Percentiles rank a stretch among this genome's conserved stretches.
Evolutionary conservation across 2,329 filamentous ascomycete genomes (phyloP).

Genomic region (Pleurostoma richardsiae): DNA sequence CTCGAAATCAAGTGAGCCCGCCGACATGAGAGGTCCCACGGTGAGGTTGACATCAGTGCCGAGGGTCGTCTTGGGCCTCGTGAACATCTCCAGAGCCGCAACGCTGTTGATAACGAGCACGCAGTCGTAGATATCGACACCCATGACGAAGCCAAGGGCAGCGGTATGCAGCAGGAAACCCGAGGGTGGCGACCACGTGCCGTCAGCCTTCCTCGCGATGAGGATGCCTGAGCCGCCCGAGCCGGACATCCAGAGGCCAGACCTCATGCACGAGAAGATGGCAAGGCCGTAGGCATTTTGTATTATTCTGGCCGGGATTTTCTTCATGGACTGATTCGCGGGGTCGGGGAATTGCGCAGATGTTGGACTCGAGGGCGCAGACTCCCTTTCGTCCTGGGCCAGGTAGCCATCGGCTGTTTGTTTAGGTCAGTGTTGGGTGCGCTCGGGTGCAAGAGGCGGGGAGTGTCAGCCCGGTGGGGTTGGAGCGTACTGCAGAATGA

Average conservation of each 20-base stretch:
- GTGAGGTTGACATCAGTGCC: conserved; percentile 76
- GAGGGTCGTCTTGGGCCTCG: conserved; percentile 70
- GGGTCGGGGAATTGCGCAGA: conserved; percentile 34
- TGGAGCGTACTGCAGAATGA: conserved; percentile 74
- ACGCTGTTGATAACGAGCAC: conserved; percentile 88
- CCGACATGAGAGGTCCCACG: conserved; percentile 64
- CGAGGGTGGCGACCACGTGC: conserved; percentile 86
- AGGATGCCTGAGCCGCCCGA: conserved; percentile 87
- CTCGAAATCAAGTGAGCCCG: conserved; percentile 47
- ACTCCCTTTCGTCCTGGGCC: conserved; percentile 34
- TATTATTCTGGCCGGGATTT: conserved; percentile 82
- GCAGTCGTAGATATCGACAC: conserved; percentile 94
- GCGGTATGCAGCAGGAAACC: conserved; percentile 88
- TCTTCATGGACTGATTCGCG: conserved; percentile 58
- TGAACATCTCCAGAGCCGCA: conserved; percentile 78
- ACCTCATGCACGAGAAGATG: conserved; percentile 94
- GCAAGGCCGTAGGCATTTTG: conserved; percentile 85
- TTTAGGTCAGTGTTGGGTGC: not conserved
- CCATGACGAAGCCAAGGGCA: conserved; percentile 82
- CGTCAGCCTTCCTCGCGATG: conserved; percentile 77
- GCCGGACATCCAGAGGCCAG: conserved; percentile 85
- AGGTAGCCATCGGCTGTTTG: conserved; percentile 50
- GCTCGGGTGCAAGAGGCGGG: too few relatives aligned
- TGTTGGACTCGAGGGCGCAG: conserved; percentile 19
- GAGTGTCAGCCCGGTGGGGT: conserved; percentile 1